Percentiles rank a stretch among this genome's conserved stretches.
These are phyloP conservation scores for Teratosphaeria destructans DNA, from an alignment of 2,329 filamentous ascomycete species.

Conservation along the genomic window DNA sequence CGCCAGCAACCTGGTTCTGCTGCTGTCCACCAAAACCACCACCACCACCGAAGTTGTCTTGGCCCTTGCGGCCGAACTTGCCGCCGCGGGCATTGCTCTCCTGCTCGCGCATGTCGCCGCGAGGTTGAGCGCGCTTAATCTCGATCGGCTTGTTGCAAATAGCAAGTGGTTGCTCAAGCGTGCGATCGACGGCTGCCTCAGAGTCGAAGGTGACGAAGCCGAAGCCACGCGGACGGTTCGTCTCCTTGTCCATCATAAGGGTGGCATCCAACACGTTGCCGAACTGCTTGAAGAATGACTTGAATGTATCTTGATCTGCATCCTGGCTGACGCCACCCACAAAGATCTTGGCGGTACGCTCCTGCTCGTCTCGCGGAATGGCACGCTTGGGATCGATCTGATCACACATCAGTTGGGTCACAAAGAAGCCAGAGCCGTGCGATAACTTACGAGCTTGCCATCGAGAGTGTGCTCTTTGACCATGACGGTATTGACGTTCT, in stretches of 20 bases:
- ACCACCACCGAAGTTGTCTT: conserved; percentile 20
- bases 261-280: conserved; percentile 94
- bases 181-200: conserved; percentile 87
- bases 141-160: conserved; percentile 96
- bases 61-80: conserved; percentile 26
- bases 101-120: conserved; percentile 87
- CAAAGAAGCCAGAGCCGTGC: neutral
- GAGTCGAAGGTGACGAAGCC: conserved; percentile 98
- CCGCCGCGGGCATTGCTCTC: conserved; percentile 46
- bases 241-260: conserved; percentile 99
- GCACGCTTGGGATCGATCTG: conserved; percentile 97
- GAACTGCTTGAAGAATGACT: conserved; percentile 93
- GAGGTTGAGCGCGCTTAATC: conserved; percentile 93
- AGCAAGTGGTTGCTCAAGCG: conserved; percentile 71
- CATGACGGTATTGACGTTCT: conserved; percentile 98
- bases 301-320: conserved; percentile 90
- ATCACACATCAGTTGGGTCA: conserved; percentile 14
- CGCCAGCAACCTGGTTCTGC: conserved; percentile 12
- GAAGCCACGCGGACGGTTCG: conserved; percentile 88
- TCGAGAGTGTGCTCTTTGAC: conserved; percentile 98
- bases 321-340: conserved; percentile 97
- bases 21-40: conserved; percentile 18
- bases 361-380: conserved; percentile 94
- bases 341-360: conserved; percentile 97
- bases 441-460: conserved; percentile 77